A percentile compares a stretch with the other conserved stretches of the same genome.
Evolutionary conservation across 2,329 filamentous ascomycete genomes (phyloP).

Genomic region (Ophiostoma sp.): DNA sequence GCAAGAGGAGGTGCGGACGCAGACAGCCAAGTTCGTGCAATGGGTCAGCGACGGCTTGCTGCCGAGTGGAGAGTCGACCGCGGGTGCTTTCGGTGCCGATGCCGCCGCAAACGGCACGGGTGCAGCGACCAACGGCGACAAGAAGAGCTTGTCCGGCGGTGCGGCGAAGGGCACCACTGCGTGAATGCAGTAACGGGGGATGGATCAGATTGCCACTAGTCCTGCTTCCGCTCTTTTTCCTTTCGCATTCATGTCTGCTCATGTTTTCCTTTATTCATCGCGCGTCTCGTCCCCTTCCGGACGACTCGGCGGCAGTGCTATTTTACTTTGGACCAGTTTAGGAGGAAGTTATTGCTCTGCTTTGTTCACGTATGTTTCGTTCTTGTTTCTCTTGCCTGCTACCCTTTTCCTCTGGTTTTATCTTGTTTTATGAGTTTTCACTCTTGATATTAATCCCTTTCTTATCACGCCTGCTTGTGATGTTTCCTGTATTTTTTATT

Average conservation of each 20-base stretch:
- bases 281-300: not conserved
- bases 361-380: not conserved
- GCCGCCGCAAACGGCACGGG: not conserved
- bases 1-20: slow-evolving; percentile 68
- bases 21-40: slow-evolving; percentile 58
- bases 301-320: slow-evolving; percentile 3
- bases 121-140: not conserved
- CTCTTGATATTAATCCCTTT: slow-evolving; percentile 4
- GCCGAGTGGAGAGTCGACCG: slow-evolving; percentile 16
- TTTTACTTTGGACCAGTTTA: not conserved
- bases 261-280: not conserved
- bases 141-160: slow-evolving; percentile 2
- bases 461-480: not conserved
- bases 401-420: not conserved
- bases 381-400: not conserved
- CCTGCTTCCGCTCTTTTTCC: slow-evolving; percentile 1
- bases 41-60: slow-evolving; percentile 47
- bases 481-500: not conserved
- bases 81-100: not conserved
- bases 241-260: not conserved
- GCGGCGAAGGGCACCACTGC: slow-evolving; percentile 21
- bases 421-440: not conserved
- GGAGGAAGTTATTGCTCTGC: not conserved
- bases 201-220: slow-evolving; percentile 9
- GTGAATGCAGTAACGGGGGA: slow-evolving; percentile 10